Evolutionary conservation across 108 stramenopile species (phyloP), one percentile per base, ranked within the genome.

Genomic region (Stephanodiscus triporus): DNA sequence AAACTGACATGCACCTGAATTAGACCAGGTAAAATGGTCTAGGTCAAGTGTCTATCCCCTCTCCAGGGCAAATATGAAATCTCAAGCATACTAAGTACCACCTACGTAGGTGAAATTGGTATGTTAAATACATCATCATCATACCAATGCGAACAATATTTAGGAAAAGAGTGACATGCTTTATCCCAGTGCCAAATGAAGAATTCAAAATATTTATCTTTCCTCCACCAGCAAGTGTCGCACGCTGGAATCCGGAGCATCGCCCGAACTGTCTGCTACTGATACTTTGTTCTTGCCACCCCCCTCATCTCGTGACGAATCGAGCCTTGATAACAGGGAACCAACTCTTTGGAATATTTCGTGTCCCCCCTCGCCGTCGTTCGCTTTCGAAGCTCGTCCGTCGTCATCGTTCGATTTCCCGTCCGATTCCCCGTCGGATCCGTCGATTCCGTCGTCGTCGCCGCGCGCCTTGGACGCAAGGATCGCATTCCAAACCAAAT

Each of bases 401-500:
- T 66, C 30, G 48, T 58, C 20, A 11, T 69, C 68, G 24, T 50
- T 13, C 55, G 26, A 45, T n/a, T n/a, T n/a, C 67, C 26, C 67
- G 37, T 37, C 32, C 54, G n/a, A 27, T 53, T 19, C 14, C 9
- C 32, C 57, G 16, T 16, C 43, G 2, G 13, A 2, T 0, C 26
- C 68, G 66, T 65, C 70, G 20, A 19, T 27, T 19, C 32, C 79
- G 38, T 47, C 68, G 22, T 68, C 77, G 30, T 83, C 75, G 45
- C 68, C 77, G 30, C 88, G 79, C 20, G 92, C 80, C 65, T 86
- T 84, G 29, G 80, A 77, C 11, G 92, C 89, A 36, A 95, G 69
- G 66, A 95, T 95, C 7, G 95, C 92, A 71, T 93, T 93, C 95
- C 95, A 95, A 11, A 95, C 78, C 77, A 95, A 80, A 80, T 95